A percentile compares a stretch with the other conserved stretches of the same genome.
Evolutionary conservation across 305 asterid species (phyloP).

Genomic region (Striga hermonthica): DNA sequence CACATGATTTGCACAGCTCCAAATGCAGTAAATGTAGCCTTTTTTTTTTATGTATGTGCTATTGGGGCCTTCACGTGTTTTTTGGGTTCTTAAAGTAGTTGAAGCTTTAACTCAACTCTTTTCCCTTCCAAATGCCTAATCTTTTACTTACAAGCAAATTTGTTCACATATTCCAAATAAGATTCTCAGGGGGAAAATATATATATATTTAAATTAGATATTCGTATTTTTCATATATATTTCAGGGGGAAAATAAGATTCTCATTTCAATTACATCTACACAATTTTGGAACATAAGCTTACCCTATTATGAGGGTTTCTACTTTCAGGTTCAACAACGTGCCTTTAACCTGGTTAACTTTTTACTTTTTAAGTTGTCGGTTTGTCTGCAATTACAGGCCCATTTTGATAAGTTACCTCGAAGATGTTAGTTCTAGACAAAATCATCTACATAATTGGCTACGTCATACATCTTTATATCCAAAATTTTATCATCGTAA

Average conservation of each 20-base stretch:
- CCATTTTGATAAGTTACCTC: constrained; percentile 13
- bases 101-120: neutral
- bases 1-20: neutral
- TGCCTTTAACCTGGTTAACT: constrained; percentile 6
- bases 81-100: neutral
- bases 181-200: too few species aligned
- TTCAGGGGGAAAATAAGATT: too few species aligned
- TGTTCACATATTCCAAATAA: too few species aligned
- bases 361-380: constrained; percentile 1
- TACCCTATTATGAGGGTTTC: constrained; percentile 3
- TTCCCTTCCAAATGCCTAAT: too few species aligned
- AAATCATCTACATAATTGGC: constrained; percentile 8
- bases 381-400: neutral
- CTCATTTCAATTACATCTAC: too few species aligned
- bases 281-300: neutral
- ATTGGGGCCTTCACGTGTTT: neutral
- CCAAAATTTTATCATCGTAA: neutral
- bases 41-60: neutral
- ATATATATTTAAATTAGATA: too few species aligned
- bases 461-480: constrained; percentile 17
- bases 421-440: constrained; percentile 8
- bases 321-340: constrained; percentile 15
- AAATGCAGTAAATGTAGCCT: neutral
- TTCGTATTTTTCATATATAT: too few species aligned
- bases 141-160: too few species aligned